Base-by-base conservation (phyloP, 1,284 basidiomycete species). In the Anthracocystis panici-leucophaei region DNA sequence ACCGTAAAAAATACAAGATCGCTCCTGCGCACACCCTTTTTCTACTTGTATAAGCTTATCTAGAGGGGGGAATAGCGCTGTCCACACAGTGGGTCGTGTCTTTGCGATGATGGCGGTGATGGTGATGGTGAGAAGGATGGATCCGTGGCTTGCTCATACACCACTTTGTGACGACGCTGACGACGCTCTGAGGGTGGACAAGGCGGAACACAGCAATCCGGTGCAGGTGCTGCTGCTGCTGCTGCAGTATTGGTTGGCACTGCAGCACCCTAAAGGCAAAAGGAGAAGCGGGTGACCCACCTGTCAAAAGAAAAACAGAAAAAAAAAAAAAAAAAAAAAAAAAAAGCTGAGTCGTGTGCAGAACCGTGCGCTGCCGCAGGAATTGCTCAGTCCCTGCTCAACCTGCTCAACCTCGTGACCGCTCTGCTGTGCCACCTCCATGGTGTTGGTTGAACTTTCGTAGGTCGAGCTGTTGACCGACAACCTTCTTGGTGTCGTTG, bases 121-220 rank as follows among this genome's bases (percentile, higher is more conserved):
- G 55, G 16, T 59, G 61, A 29, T 70, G 53, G 49, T 42, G 50
- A 35, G 45, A 48, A 41, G 23, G 48, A 23, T 18, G 49, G 55
- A 29, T 27, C 3, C 35, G 11, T 16, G 35, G 35, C 35, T 16
- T 16, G 14, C 35, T 31, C 23, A 16, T 4, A 6, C 11, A 46
- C 29, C 12, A 44, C 46, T 58, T 48, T 23, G 29, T 61, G 68
- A 20, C 68, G 68, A 70, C 68, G 68, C 57, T 70, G 68, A 70
- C 68, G 68, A 70, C 62, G 68, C 68, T 59, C 27, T 9, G 6
- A n/a, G 41, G 18, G 14, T 8, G 7, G 40, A 12, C 31, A 20
- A 41, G 46, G 46, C 56, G 56, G 56, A 57, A 50, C 33, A 57
- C 56, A 57, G 21, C 56, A n/a, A 12, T 41, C 56, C 56, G 56